These are phyloP conservation scores for Aschersonia sp. DNA, from an alignment of 2,329 filamentous ascomycete genomes.

Conservation along the genomic window DNA sequence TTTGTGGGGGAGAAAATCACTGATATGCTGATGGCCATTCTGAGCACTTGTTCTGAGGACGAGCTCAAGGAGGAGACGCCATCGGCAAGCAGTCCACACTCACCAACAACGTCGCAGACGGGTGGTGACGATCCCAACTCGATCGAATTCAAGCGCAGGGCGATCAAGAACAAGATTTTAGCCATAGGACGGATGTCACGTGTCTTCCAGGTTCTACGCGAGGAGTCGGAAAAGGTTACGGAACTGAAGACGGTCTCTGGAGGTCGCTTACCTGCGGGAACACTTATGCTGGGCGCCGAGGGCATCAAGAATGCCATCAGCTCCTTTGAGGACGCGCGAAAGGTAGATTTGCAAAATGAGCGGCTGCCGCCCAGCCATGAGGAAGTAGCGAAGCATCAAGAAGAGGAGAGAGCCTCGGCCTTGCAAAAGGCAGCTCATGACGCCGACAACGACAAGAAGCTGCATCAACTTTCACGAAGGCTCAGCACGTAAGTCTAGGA, in stretches of 20 bases:
- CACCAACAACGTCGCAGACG: constrained; percentile 45
- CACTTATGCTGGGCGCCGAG: constrained; percentile 94
- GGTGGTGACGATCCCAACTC: constrained; percentile 57
- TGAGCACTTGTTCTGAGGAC: constrained; percentile 98
- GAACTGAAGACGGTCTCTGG: constrained; percentile 95
- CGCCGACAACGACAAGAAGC: constrained; percentile 79
- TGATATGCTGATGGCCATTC: constrained; percentile 96
- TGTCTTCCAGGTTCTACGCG: constrained; percentile 94
- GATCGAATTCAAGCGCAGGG: constrained; percentile 84
- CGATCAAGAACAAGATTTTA: constrained; percentile 99
- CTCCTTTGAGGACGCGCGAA: constrained; percentile 90
- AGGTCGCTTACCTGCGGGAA: constrained; percentile 83
- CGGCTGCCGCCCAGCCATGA: constrained; percentile 83
- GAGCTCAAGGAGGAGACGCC: constrained; percentile 81
- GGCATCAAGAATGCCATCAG: constrained; percentile 98
- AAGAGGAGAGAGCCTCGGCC: constrained; percentile 68
- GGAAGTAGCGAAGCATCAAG: constrained; percentile 72
- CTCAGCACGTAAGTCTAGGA: constrained; percentile 68
- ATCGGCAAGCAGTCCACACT: constrained; percentile 35
- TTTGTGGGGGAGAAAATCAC: constrained; percentile 99
- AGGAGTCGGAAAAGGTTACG: constrained; percentile 92
- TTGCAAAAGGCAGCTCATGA: constrained; percentile 76
- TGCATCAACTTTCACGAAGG: constrained; percentile 76
- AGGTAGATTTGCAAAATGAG: constrained; percentile 96
- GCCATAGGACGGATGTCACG: constrained; percentile 92